Base-by-base conservation (phyloP, 2,329 filamentous ascomycete genomes). In the Anthostomella pinea region DNA sequence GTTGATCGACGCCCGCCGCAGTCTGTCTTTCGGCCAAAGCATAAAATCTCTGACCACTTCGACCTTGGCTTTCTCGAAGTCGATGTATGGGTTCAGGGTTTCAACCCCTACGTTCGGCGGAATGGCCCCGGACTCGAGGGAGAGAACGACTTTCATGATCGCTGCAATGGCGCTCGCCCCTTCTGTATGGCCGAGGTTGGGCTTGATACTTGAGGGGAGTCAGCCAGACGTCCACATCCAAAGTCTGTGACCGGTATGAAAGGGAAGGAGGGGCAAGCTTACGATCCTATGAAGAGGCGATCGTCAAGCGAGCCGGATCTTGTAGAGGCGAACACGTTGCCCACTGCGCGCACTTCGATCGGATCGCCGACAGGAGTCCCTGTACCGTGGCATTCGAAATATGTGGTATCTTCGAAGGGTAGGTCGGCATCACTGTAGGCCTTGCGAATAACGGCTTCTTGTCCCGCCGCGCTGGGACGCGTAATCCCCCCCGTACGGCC, bases 311-410 rank as follows among this genome's bases (percentile, higher is more conserved):
- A 47, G 4, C 51, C 21, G 10, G 35, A 10, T 10, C 47, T 31
- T 36, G 22, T 8, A 28, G 35, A 18, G 6, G 37, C 23, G 29
- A 47, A 39, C 3, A 49, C 38, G 1, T 34, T 40, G 1, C 44
- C 37, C 5, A 67, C 52, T 5, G 63, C 66, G 3, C 41, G 33
- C 2, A 63, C 54, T 39, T 71, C 67, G 4, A 57, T 45, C 0
- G 64, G 61, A 38, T 70, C 67, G 2, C 67, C 68, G 1, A 56
- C 59, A 3, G 38, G 35, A 3, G 67, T 70, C 0, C 66, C 66
- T 0, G 67, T 69, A 1, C 65, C 49, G 23, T 53, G 49, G 22
- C 41, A 47, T 18, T 53, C 51, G 6, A 52, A 32, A 23, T 44
- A 46, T 8, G 22, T 22, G 1, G 50, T 56, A 3, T 49, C 43